phyloP scores from a whole-genome alignment of 331 rosid species.

The Spiraea crenata region DNA sequence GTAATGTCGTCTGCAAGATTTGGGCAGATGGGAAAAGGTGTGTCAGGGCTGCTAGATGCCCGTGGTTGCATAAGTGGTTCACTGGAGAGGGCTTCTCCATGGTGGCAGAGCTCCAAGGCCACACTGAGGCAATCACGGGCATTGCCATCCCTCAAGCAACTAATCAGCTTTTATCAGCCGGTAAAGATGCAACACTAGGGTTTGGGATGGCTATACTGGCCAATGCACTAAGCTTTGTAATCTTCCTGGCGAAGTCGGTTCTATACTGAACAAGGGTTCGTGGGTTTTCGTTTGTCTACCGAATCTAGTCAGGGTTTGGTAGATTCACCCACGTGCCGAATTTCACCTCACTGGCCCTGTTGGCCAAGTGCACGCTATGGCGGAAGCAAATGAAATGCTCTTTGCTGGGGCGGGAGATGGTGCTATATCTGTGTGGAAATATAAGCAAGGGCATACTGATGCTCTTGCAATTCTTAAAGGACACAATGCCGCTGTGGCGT shows the following conservation, averaged over 20 bases:
- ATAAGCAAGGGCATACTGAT: constrained; percentile 9
- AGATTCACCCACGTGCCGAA: constrained; percentile 22
- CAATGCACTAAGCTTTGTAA: constrained; percentile 25
- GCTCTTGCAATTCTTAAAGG: constrained; percentile 30
- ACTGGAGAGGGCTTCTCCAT: no score
- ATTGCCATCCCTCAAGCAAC: constrained; percentile 39
- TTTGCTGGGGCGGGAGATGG: constrained; percentile 43
- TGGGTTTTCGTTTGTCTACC: constrained; percentile 45
- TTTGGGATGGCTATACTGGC: constrained; percentile 46
- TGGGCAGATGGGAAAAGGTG: no score
- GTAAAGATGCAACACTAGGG: constrained; percentile 36
- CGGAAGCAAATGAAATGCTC: constrained; percentile 28
- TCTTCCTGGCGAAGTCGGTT: constrained; percentile 28
- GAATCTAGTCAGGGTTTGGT: constrained; percentile 45
- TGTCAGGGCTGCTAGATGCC: no score
- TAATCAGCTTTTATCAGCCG: constrained; percentile 38
- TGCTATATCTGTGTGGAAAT: constrained; percentile 39
- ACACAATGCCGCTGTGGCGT: constrained; percentile 29
- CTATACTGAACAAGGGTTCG: constrained; percentile 36
- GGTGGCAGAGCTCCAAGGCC: no score
- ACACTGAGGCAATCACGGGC: constrained; percentile 21
- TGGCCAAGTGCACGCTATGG: constrained; percentile 41
- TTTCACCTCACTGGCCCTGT: constrained; percentile 38
- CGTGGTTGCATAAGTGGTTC: no score
- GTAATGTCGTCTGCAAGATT: no score